phyloP scores from a whole-genome alignment of 2,329 filamentous ascomycete genomes.

The Colletotrichum sp. region DNA sequence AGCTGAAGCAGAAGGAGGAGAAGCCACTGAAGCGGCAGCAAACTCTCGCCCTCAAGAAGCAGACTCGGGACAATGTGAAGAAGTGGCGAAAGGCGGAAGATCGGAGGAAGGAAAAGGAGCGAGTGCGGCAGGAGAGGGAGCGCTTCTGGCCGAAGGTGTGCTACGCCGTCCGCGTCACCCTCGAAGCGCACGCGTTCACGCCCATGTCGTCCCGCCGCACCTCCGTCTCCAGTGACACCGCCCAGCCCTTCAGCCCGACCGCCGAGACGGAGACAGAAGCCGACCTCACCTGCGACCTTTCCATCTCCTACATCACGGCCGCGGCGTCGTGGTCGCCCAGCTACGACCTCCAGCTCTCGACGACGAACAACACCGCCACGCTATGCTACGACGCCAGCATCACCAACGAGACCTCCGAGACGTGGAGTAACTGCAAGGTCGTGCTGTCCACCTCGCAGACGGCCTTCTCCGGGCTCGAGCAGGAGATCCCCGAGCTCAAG shows the following conservation, averaged over 20 bases:
- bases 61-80: slow-evolving; percentile 35
- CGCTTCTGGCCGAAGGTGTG: slow-evolving; percentile 55
- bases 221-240: slow-evolving; percentile 58
- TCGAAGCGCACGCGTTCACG: slow-evolving; percentile 49
- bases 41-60: background rate
- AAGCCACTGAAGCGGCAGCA: background rate
- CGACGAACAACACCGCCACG: slow-evolving; percentile 53
- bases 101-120: slow-evolving; percentile 45
- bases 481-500: slow-evolving; percentile 57
- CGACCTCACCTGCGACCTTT: slow-evolving; percentile 45
- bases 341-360: slow-evolving; percentile 68
- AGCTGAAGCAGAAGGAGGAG: background rate
- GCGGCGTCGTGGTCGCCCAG: slow-evolving; percentile 64
- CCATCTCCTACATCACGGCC: slow-evolving; percentile 64
- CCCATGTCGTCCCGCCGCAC: slow-evolving; percentile 52
- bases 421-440: slow-evolving; percentile 65
- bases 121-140: slow-evolving; percentile 47
- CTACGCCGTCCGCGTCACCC: slow-evolving; percentile 55
- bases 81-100: slow-evolving; percentile 33
- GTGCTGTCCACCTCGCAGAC: slow-evolving; percentile 69
- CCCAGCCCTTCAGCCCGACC: slow-evolving; percentile 45
- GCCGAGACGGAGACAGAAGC: slow-evolving; percentile 27
- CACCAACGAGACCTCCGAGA: slow-evolving; percentile 67
- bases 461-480: slow-evolving; percentile 58
- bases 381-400: slow-evolving; percentile 68